Base-by-base conservation (phyloP, 495 filamentous ascomycete genomes). In the Daldinia decipiens region DNA sequence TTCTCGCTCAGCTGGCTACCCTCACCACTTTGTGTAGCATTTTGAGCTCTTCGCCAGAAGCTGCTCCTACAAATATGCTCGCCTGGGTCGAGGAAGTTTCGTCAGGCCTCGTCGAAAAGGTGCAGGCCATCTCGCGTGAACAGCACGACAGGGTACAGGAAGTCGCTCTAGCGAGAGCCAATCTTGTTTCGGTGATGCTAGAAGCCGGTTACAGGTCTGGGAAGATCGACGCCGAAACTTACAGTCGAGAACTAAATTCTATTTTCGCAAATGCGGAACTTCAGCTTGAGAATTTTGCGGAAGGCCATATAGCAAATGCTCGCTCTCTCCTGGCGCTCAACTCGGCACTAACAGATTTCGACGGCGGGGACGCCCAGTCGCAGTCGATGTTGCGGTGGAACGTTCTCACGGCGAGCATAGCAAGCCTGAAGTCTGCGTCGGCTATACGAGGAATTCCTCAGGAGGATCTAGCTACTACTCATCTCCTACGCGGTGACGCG, bases 71-170 rank as follows among this genome's bases (percentile, higher is more conserved):
- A n/a, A 32, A 68, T 52, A 26, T 61, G 19, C 79, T 89, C 29
- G 79, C 80, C 9, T 85, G 86, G 83, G 83, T 86, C n/a, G 84
- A 90, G 62, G 80, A 86, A 51, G 82, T 84, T 65, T 87, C 87
- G 1, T 73, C 77, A 1, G 81, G 79, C 9, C 70, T 85, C 3
- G 62, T 87, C 1, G 74, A 82, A 32, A 78, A 80, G 12, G 85
- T 80, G 43, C 81, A 88, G 21, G 71, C 81, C 4, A 68, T 77
- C 5, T 87, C 87, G 58, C 74, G 82, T 11, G 76, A 81, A 54
- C 81, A 78, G 15, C 83, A 75, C 6, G 77, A 79, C 59, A 78
- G 80, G 63, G 72, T 84, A 13, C 82, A 85, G 58, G 88, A 90
- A 67, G 83, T 84, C n/a, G 74, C 79, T 4, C 76, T 90, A 12